Evolutionary conservation across 2,329 filamentous ascomycete species (phyloP).

Genomic region (Stenocarpella maydis): DNA sequence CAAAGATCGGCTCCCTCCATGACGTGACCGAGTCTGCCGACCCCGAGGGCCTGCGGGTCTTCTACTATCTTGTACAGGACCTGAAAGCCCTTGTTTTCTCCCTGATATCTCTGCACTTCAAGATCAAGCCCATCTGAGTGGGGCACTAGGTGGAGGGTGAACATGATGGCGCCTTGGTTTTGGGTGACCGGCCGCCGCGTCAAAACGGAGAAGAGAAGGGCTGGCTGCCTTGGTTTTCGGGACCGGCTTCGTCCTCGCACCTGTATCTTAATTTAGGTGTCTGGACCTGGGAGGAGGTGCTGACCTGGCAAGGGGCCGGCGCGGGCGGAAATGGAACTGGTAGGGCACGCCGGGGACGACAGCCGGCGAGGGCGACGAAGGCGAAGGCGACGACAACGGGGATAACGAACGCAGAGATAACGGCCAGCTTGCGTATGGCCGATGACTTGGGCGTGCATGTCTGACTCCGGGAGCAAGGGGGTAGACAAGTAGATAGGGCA

Average conservation of each 20-base stretch:
- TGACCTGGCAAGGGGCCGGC: background rate
- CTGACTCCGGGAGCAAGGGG: background rate
- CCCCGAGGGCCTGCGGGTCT: slow-evolving; percentile 93
- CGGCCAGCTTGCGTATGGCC: slow-evolving; percentile 8
- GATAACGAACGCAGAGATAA: background rate
- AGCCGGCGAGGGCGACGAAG: background rate
- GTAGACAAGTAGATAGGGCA: background rate
- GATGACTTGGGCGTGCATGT: background rate
- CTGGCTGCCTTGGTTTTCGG: background rate
- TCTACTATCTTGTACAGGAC: slow-evolving; percentile 98
- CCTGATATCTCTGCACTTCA: slow-evolving; percentile 95
- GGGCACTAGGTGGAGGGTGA: background rate
- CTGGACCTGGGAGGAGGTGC: background rate
- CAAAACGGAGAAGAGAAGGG: no score
- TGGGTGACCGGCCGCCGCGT: background rate
- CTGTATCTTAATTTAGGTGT: background rate
- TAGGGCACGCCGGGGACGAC: background rate
- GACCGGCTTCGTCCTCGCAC: slow-evolving; percentile 2
- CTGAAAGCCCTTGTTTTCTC: slow-evolving; percentile 97
- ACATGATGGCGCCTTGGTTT: slow-evolving; percentile 31
- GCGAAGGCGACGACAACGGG: background rate
- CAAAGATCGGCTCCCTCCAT: slow-evolving; percentile 96
- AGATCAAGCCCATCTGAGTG: slow-evolving; percentile 79
- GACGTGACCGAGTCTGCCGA: slow-evolving; percentile 97
- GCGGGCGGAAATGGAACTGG: background rate